Percentiles rank a stretch among this genome's conserved stretches.
phyloP scores from a whole-genome alignment of 805 yeast species.

The Tetrapisispora iriomotensis region DNA sequence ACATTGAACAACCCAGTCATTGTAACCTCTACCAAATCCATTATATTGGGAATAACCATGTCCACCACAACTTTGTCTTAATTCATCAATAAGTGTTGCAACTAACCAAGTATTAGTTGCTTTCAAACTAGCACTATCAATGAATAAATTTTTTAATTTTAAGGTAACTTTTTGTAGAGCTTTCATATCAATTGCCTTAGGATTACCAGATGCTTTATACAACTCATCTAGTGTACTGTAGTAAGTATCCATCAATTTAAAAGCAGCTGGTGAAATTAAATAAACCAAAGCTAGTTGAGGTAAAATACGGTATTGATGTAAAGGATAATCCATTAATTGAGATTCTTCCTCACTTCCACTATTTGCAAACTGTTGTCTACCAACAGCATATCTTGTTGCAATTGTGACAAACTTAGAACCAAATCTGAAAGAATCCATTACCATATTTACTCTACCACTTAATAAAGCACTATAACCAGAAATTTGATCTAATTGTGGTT shows the following conservation, averaged over 20 bases:
- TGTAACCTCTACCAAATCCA: conserved; percentile 80
- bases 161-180: conserved; percentile 37
- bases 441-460: conserved; percentile 88
- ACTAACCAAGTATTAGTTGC: conserved; percentile 86
- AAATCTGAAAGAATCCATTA: conserved; percentile 70
- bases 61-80: conserved; percentile 93
- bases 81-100: conserved; percentile 71
- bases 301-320: conserved; percentile 78
- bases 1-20: conserved; percentile 95
- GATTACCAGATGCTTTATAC: conserved; percentile 39
- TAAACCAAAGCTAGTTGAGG: conserved; percentile 78
- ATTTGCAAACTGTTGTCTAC: conserved; percentile 69
- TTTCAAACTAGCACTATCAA: conserved; percentile 78
- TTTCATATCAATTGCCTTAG: conserved; percentile 32
- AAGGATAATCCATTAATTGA: conserved; percentile 74
- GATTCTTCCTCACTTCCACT: conserved; percentile 34
- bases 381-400: conserved; percentile 82
- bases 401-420: conserved; percentile 73
- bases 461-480: conserved; percentile 74
- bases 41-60: conserved; percentile 92
- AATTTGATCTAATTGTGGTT: conserved; percentile 78
- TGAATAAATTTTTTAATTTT: conserved; percentile 67
- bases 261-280: conserved; percentile 64
- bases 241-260: conserved; percentile 47
- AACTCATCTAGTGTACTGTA: conserved; percentile 41